A percentile compares a stretch with the other conserved stretches of the same genome.
Conservation (phyloP, 257 asterid species). For the Penstemon barbatus region DNA sequence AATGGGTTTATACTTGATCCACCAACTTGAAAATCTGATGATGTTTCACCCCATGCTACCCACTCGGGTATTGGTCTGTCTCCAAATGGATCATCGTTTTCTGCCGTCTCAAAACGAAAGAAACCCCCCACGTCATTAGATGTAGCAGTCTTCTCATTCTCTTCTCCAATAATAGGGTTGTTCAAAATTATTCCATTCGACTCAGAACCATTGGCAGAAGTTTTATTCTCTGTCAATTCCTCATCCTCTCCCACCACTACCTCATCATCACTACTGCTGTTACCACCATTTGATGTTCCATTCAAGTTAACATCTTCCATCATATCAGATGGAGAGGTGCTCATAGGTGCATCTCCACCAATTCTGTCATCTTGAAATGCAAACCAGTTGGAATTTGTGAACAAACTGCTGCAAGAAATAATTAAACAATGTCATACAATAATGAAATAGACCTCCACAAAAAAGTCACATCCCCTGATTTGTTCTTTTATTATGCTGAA, state of each 20-base stretch:
- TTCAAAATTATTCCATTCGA: constrained; percentile 18
- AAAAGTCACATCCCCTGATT: no score
- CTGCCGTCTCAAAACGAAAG: constrained; percentile 67
- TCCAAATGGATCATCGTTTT: constrained; percentile 68
- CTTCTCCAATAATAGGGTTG: constrained; percentile 32
- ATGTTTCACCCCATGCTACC: constrained; percentile 85
- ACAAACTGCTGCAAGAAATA: constrained; percentile 63
- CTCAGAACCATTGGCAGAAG: constrained; percentile 43
- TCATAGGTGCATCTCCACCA: constrained; percentile 49
- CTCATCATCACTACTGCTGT: constrained; percentile 77
- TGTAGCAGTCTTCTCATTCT: constrained; percentile 37
- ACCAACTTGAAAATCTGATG: constrained; percentile 58
- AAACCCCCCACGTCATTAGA: constrained; percentile 52
- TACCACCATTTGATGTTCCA: constrained; percentile 57
- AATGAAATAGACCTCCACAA: not conserved
- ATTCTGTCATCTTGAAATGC: constrained; percentile 83
- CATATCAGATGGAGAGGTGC: constrained; percentile 57
- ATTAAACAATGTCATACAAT: constrained; percentile 25
- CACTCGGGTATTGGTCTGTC: constrained; percentile 91
- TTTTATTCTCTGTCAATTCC: constrained; percentile 53
- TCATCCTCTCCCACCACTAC: constrained; percentile 92
- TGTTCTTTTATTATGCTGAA: not conserved
- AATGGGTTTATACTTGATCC: constrained; percentile 75
- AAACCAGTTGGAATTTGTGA: constrained; percentile 99
- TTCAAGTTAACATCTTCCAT: constrained; percentile 62